These are phyloP conservation scores for Ustilago loliicola DNA, from an alignment of 1,284 basidiomycete species.

Conservation along the genomic window DNA sequence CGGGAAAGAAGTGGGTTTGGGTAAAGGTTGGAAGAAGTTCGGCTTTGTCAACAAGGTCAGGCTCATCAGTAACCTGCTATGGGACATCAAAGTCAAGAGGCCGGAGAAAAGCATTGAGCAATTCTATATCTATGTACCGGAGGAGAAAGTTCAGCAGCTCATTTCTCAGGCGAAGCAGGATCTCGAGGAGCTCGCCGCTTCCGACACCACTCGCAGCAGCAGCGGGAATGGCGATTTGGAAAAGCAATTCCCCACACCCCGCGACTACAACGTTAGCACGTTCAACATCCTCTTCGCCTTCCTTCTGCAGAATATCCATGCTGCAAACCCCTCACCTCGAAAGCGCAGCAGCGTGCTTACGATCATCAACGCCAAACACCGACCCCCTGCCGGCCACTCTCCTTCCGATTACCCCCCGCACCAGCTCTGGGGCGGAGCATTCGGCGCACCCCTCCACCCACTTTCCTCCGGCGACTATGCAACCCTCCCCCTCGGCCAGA, in stretches of 20 bases:
- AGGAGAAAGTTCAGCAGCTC: slow-evolving; percentile 17
- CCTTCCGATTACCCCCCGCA: slow-evolving; percentile 21
- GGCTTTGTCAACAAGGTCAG: slow-evolving; percentile 16
- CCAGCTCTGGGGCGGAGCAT: slow-evolving; percentile 31
- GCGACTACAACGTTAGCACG: slow-evolving; percentile 14
- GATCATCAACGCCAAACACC: slow-evolving; percentile 28
- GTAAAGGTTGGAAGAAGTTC: slow-evolving; percentile 22
- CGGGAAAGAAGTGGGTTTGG: slow-evolving; percentile 8
- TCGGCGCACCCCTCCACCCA: slow-evolving; percentile 13
- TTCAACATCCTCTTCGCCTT: slow-evolving; percentile 42
- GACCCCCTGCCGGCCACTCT: slow-evolving; percentile 17
- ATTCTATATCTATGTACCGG: slow-evolving; percentile 33
- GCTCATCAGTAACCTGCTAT: slow-evolving; percentile 18
- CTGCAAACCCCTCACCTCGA: slow-evolving; percentile 5
- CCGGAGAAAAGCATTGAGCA: slow-evolving; percentile 28
- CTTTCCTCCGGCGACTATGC: slow-evolving; percentile 19
- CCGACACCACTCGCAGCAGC: not conserved
- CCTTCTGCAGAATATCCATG: slow-evolving; percentile 33
- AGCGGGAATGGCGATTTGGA: slow-evolving; percentile 2
- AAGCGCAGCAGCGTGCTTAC: slow-evolving; percentile 16
- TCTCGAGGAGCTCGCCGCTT: slow-evolving; percentile 5
- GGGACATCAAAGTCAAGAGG: slow-evolving; percentile 29
- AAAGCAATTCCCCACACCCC: not conserved
- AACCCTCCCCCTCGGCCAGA: slow-evolving; percentile 15
- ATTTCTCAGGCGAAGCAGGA: slow-evolving; percentile 15